Conservation (phyloP, 2,329 filamentous ascomycete genomes). For the Venturia carpophila region DNA sequence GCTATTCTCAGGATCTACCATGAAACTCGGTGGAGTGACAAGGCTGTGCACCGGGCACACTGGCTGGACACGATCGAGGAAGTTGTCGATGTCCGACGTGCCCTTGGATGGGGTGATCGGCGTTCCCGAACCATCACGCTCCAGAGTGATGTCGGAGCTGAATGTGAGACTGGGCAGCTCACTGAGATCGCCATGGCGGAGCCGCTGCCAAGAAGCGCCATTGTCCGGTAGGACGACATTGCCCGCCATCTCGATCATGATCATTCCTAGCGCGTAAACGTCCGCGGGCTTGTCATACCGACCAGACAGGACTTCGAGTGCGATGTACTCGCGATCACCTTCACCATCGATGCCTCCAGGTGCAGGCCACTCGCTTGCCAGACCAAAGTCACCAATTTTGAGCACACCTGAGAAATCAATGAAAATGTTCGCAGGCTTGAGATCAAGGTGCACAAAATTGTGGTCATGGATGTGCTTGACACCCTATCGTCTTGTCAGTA, state of each 20-base stretch:
- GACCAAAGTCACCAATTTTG: conserved; percentile 80
- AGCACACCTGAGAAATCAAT: conserved; percentile 73
- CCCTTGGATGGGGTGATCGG: conserved; percentile 34
- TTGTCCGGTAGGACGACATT: conserved; percentile 94
- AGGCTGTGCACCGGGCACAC: conserved; percentile 41
- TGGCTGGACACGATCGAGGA: conserved; percentile 20
- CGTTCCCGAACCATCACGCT: conserved; percentile 67
- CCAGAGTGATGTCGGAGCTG: conserved; percentile 61
- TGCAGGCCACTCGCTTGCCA: conserved; percentile 73
- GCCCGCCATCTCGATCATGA: conserved; percentile 87
- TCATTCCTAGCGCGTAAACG: conserved; percentile 87
- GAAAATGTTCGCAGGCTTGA: conserved; percentile 79
- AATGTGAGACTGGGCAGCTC: conserved; percentile 83
- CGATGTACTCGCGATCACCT: conserved; percentile 94
- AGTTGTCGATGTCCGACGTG: conserved; percentile 30
- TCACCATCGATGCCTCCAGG: conserved; percentile 74
- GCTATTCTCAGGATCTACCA: conserved; percentile 65
- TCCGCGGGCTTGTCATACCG: conserved; percentile 86
- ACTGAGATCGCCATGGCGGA: conserved; percentile 81
- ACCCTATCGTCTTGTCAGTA: conserved; percentile 51
- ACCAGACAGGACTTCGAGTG: conserved; percentile 81
- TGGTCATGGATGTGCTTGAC: conserved; percentile 83
- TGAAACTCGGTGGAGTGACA: conserved; percentile 71
- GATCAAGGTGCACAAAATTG: conserved; percentile 75
- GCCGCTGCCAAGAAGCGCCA: conserved; percentile 79